These are phyloP conservation scores for Diaporthe citri DNA, from an alignment of 2,329 filamentous ascomycete genomes.

Conservation along the genomic window DNA sequence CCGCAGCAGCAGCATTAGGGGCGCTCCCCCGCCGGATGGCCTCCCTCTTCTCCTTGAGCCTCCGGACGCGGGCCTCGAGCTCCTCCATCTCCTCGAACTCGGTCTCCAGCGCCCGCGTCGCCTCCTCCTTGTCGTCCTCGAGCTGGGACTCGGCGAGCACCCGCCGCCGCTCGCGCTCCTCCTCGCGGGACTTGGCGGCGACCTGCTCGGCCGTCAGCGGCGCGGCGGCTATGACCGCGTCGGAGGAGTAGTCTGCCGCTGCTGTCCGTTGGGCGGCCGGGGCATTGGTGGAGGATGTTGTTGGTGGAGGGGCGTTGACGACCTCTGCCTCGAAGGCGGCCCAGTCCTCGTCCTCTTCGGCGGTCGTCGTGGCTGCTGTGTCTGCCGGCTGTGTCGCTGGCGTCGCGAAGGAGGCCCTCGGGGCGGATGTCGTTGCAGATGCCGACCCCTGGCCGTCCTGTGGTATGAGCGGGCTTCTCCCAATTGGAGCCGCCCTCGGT, in stretches of 20 bases:
- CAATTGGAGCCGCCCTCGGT: slow-evolving; percentile 52
- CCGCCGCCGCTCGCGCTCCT: slow-evolving; percentile 64
- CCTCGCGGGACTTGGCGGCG: slow-evolving; percentile 64
- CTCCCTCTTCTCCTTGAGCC: slow-evolving; percentile 78
- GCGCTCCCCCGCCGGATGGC: slow-evolving; percentile 64
- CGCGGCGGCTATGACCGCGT: slow-evolving; percentile 76
- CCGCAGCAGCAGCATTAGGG: slow-evolving; percentile 38
- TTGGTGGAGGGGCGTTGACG: slow-evolving; percentile 65
- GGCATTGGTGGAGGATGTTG: background rate
- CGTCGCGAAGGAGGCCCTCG: slow-evolving; percentile 34
- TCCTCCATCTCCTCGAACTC: slow-evolving; percentile 89
- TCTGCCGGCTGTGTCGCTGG: slow-evolving; percentile 36
- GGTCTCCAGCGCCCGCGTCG: slow-evolving; percentile 77
- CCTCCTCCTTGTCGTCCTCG: slow-evolving; percentile 81
- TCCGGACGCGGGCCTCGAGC: slow-evolving; percentile 77
- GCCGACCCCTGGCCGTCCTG: slow-evolving; percentile 42
- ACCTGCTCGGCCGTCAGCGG: slow-evolving; percentile 75
- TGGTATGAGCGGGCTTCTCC: slow-evolving; percentile 54
- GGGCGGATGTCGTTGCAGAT: background rate
- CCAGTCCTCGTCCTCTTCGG: slow-evolving; percentile 82
- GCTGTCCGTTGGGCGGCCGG: slow-evolving; percentile 36
- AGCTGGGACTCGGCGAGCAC: slow-evolving; percentile 67
- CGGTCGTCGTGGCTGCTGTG: slow-evolving; percentile 36
- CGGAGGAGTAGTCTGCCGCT: slow-evolving; percentile 49
- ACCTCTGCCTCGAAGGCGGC: slow-evolving; percentile 85